Evolutionary conservation across 352 stramenopile species (phyloP).

Genomic region (Globisporangium splendens): DNA sequence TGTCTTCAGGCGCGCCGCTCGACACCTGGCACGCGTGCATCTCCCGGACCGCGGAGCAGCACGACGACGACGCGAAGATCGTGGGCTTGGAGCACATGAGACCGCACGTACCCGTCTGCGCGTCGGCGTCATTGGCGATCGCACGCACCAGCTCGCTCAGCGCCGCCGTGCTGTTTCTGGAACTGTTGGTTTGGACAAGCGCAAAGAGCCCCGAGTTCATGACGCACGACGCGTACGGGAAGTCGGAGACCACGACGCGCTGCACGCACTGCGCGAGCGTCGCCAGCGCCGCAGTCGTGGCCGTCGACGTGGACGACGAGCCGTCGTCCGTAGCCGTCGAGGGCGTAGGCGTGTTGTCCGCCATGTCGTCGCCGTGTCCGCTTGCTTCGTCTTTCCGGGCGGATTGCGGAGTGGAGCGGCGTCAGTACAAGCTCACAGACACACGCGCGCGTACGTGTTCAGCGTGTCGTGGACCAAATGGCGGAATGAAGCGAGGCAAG

Average conservation of each 20-base stretch:
- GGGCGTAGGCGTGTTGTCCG: no score
- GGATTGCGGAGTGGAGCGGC: no score
- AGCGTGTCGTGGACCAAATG: no score
- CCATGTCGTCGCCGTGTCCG: no score
- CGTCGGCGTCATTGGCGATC: slow-evolving; percentile 3
- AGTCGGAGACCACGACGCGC: slow-evolving; percentile 17
- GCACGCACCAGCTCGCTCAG: slow-evolving; percentile 6
- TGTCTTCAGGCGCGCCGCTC: background rate
- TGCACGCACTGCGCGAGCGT: slow-evolving; percentile 22
- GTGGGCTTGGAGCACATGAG: slow-evolving; percentile 11
- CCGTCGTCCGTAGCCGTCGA: background rate
- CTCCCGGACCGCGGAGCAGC: slow-evolving; percentile 6
- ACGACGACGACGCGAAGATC: slow-evolving; percentile 10
- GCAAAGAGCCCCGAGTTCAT: slow-evolving; percentile 35
- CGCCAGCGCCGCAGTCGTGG: slow-evolving; percentile 9
- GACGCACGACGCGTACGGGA: slow-evolving; percentile 29
- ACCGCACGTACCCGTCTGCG: slow-evolving; percentile 11
- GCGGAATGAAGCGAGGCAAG: no score
- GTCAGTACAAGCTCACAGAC: no score
- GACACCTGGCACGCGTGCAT: slow-evolving; percentile 18
- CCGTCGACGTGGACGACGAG: background rate
- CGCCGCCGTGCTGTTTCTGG: background rate
- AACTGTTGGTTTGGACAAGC: slow-evolving; percentile 2
- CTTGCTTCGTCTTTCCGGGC: no score
- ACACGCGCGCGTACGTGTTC: no score